These are phyloP conservation scores for Tinospora cordifolia DNA, from an alignment of 164 flowering plant species.

Conservation along the genomic window DNA sequence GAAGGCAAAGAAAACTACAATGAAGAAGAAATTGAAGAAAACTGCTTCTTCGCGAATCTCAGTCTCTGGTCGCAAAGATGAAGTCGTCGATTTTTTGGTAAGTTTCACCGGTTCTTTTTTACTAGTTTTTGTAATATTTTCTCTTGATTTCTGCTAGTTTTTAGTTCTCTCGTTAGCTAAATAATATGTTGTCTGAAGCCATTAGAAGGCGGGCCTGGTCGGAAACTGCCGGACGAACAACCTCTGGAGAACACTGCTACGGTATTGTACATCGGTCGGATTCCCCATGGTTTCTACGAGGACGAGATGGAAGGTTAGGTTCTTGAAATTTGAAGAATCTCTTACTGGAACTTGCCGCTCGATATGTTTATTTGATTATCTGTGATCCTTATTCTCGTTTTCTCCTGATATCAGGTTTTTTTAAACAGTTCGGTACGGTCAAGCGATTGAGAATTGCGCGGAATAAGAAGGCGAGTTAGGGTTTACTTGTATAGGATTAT, in stretches of 20 bases:
- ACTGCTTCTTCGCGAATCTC: slow-evolving; percentile 16
- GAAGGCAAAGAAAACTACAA: slow-evolving; percentile 25
- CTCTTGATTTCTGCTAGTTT: background rate
- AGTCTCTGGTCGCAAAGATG: slow-evolving; percentile 15
- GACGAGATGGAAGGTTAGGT: slow-evolving; percentile 64
- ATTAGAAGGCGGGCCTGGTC: slow-evolving; percentile 69
- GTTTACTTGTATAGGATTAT: background rate
- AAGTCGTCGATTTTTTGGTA: slow-evolving; percentile 49
- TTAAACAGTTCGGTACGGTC: slow-evolving; percentile 65
- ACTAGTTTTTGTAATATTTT: background rate
- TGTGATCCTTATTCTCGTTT: too few relatives aligned
- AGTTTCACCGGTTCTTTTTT: background rate
- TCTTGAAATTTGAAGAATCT: background rate
- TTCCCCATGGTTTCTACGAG: slow-evolving; percentile 93
- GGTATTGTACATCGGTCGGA: slow-evolving; percentile 74
- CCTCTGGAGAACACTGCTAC: slow-evolving; percentile 39
- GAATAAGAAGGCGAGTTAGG: slow-evolving; percentile 57
- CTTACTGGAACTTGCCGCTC: background rate
- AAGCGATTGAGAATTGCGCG: slow-evolving; percentile 71
- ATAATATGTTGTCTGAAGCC: slow-evolving; percentile 34
- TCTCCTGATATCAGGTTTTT: slow-evolving; percentile 43
- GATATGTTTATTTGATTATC: background rate
- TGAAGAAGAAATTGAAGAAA: slow-evolving; percentile 27
- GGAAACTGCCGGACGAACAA: slow-evolving; percentile 32
- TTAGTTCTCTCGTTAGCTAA: background rate